Conservation (phyloP, 495 filamentous ascomycete species). For the Lophiostoma macrostomum region DNA sequence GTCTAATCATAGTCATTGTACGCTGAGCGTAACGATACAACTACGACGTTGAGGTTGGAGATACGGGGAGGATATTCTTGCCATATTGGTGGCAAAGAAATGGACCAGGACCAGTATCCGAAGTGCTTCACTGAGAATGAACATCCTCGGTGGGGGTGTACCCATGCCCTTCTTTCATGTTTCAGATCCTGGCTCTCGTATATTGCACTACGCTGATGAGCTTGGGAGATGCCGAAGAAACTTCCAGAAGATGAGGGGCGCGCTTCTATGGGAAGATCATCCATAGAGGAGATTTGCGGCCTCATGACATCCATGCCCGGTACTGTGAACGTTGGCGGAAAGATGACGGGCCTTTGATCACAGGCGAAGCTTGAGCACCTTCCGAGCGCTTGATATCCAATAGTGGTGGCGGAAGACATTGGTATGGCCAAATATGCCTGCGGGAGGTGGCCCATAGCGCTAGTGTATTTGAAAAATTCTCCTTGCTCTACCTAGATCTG, state of each 20-base stretch:
- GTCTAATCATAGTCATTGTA: too few species aligned
- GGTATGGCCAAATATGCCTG: too few species aligned
- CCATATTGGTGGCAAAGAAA: too few species aligned
- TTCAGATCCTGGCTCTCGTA: constrained; percentile 1
- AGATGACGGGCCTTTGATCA: background rate
- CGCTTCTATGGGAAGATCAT: constrained; percentile 3
- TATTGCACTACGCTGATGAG: constrained; percentile 3
- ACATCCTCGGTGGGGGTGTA: too few species aligned
- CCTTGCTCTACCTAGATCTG: background rate
- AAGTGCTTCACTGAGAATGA: too few species aligned
- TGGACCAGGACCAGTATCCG: background rate
- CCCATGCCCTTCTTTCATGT: background rate
- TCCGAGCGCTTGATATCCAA: too few species aligned
- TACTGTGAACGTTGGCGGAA: too few species aligned
- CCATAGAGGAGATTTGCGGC: background rate
- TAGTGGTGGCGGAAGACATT: background rate
- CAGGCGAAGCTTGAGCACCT: background rate
- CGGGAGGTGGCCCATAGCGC: background rate
- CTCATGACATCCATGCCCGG: constrained; percentile 6
- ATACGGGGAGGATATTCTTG: too few species aligned
- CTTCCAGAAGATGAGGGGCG: constrained; percentile 14
- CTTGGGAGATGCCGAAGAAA: constrained; percentile 8
- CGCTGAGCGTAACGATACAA: too few species aligned
- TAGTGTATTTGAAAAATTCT: background rate
- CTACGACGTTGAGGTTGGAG: too few species aligned